These are phyloP conservation scores for Oryza longistaminata DNA, from an alignment of 176 grass and related monocot genomes.

Conservation along the genomic window DNA sequence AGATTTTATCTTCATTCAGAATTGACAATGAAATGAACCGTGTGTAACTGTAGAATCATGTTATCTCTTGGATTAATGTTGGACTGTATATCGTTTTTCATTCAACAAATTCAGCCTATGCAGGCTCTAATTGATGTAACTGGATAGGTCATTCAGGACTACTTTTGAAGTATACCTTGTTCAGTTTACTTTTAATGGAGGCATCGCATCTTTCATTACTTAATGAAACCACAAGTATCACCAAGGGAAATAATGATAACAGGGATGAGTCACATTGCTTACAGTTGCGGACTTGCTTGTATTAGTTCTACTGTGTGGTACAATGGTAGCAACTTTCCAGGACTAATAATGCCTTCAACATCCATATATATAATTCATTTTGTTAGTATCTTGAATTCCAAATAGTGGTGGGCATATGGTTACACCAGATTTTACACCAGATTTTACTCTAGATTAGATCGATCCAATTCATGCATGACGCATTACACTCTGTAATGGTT, in stretches of 20 bases:
- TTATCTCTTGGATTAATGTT: conserved; percentile 2
- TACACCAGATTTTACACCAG: background rate
- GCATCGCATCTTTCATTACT: background rate
- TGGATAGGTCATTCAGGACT: background rate
- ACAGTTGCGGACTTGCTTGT: background rate
- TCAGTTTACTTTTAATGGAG: background rate
- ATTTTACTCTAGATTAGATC: background rate
- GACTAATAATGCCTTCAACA: background rate
- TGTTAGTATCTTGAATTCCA: background rate
- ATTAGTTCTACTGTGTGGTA: background rate
- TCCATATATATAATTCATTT: background rate
- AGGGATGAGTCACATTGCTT: background rate
- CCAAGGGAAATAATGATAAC: background rate
- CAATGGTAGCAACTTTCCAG: background rate
- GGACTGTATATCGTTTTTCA: background rate
- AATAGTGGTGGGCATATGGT: background rate
- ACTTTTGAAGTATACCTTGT: background rate
- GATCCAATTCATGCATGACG: background rate
- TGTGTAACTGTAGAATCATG: background rate
- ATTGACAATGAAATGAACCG: background rate
- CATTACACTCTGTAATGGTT: background rate
- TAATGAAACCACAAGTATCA: background rate
- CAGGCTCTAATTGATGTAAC: background rate
- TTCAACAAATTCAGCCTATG: background rate
- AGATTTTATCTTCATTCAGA: background rate